phyloP scores from a whole-genome alignment of 1,284 basidiomycete species.

The Rhodotorula glutinis region DNA sequence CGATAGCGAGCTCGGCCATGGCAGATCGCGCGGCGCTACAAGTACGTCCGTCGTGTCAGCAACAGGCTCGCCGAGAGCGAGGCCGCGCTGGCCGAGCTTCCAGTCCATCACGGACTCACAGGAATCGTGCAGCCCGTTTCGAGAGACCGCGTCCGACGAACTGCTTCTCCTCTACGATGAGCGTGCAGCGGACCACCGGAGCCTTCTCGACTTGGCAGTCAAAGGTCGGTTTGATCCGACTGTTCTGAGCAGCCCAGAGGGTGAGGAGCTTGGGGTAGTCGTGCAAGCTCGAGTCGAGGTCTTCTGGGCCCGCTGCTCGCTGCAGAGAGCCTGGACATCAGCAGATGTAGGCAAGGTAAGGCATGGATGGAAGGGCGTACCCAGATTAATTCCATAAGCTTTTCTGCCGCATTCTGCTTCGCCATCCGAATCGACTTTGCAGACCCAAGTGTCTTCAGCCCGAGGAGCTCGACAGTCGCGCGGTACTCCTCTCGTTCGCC shows the following conservation, averaged over 20 bases:
- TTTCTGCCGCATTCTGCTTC: conserved; percentile 2
- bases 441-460: background rate
- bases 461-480: conserved; percentile 6
- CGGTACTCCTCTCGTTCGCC: conserved; percentile 1
- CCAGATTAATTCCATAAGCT: background rate
- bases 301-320: background rate
- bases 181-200: background rate
- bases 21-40: background rate
- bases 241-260: background rate
- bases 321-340: background rate
- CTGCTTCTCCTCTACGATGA: background rate
- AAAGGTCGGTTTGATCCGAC: background rate
- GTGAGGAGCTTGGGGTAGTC: background rate
- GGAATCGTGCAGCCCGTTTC: background rate
- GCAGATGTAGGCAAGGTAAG: no score
- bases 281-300: background rate
- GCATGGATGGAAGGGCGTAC: background rate
- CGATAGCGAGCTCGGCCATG: background rate
- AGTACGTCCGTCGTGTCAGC: no score
- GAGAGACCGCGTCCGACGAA: background rate
- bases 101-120: background rate
- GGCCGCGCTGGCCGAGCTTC: no score
- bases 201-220: background rate
- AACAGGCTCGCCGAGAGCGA: no score
- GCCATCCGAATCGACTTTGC: conserved; percentile 6